Percentiles rank a stretch among this genome's conserved stretches.
Evolutionary conservation across 345 rosid species (phyloP).

Genomic region (Orychophragmus violaceus): DNA sequence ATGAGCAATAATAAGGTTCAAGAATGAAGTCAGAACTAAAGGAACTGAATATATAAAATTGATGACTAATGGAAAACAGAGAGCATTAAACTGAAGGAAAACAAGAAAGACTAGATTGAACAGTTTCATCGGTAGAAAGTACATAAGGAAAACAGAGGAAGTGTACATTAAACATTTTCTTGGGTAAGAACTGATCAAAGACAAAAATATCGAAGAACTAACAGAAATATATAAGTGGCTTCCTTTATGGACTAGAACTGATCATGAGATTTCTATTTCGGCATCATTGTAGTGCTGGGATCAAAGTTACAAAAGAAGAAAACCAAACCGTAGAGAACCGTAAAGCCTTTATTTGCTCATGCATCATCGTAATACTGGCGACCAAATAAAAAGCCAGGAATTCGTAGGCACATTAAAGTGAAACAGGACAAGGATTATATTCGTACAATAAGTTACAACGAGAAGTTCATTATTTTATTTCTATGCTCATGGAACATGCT

Average conservation of each 20-base stretch:
- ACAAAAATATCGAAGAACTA: not conserved
- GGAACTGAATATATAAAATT: not conserved
- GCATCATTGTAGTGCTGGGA: constrained; percentile 54
- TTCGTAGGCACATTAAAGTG: not conserved
- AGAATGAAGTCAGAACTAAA: not conserved
- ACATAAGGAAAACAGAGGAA: not conserved
- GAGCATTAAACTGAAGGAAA: not conserved
- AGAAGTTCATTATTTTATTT: not conserved
- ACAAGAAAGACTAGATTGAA: not conserved
- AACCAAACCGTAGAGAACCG: constrained; percentile 43
- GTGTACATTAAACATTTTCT: not conserved
- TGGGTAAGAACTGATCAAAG: not conserved
- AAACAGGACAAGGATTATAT: not conserved
- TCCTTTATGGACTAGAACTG: not conserved
- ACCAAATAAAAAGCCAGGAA: constrained; percentile 55
- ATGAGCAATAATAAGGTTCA: not conserved
- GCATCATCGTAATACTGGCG: constrained; percentile 30
- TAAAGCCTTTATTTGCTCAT: constrained; percentile 34
- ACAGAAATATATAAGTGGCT: not conserved
- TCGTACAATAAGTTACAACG: not conserved
- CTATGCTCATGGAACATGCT: constrained; percentile 19
- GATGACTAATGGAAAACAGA: not conserved
- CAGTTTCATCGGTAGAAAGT: not conserved
- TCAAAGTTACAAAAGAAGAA: constrained; percentile 80
- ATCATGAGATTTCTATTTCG: not conserved